Percentiles rank a stretch among this genome's conserved stretches.
These are phyloP conservation scores for Datura wrightii DNA, from an alignment of 257 asterid genomes.

Conservation along the genomic window DNA sequence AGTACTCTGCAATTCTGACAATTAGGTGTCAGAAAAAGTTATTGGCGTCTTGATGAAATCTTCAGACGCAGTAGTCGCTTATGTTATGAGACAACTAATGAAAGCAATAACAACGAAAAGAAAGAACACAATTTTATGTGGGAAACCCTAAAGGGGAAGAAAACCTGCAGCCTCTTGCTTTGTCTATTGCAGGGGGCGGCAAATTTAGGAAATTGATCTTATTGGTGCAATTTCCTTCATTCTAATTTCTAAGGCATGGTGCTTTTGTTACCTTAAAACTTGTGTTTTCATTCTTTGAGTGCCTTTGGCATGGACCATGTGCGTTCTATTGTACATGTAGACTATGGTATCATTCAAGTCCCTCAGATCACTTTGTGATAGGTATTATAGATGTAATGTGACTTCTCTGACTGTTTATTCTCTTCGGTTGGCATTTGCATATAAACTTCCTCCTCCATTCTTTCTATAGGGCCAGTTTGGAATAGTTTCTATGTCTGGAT, in stretches of 20 bases:
- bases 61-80: not conserved
- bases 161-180: too few relatives aligned
- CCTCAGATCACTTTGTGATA: not conserved
- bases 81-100: too few relatives aligned
- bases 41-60: not conserved
- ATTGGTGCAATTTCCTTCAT: not conserved
- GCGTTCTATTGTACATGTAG: not conserved
- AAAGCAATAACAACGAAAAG: too few relatives aligned
- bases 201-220: not conserved
- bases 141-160: too few relatives aligned
- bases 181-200: too few relatives aligned
- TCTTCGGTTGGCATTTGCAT: not conserved
- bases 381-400: not conserved
- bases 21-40: not conserved
- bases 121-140: too few relatives aligned
- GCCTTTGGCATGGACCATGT: not conserved
- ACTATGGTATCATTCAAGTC: not conserved
- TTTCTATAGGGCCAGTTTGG: constrained; percentile 74
- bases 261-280: constrained; percentile 18
- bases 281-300: not conserved
- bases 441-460: not conserved
- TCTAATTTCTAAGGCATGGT: not conserved
- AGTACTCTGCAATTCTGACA: not conserved
- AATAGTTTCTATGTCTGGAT: constrained; percentile 79
- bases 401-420: not conserved